Base-by-base conservation (phyloP, 306 rosid species). In the Trifolium dubium region DNA sequence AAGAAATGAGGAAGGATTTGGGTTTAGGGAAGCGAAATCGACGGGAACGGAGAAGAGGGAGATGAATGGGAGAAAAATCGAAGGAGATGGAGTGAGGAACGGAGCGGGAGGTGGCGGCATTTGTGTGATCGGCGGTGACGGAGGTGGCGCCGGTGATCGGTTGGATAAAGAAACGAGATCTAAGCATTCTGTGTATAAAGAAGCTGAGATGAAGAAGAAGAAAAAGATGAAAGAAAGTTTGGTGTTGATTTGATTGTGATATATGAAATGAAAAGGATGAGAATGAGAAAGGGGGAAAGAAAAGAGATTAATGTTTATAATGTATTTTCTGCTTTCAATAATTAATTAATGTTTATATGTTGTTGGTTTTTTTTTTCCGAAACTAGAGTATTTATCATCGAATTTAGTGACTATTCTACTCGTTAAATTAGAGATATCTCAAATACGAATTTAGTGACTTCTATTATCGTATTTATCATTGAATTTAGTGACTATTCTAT, bases 1-100 rank as follows among this genome's bases (percentile, higher is more conserved):
- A 88, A 7, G 85, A 75, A 87, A 92, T 75, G 88, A 79, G 69
- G 71, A 74, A 14, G 18, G 88, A 81, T 72, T 78, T 82, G 80
- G 80, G 79, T 72, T 81, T 84, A 76, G 73, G 77, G 29, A 65
- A 68, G 30, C 81, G 81, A 51, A 75, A 77, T 31, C 81, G 82
- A 12, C 79, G 81, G 15, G 75, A 74, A 35, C 83, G 84, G 12
- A 74, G 44, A 5, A 41, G 53, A 2, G 85, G 71, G 35, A 80
- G 69, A 61, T n/a, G 72, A 15, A 69, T 68, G 49, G 90, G 83
- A 10, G 79, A 58, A 60, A 81, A 55, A 43, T 75, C 69, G 40
- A 79, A 28, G 51, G 83, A 50, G 62, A 73, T 53, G 54, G 89
- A 62, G 53, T 19, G 66, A 10, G 81, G 72, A 40, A 70, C 35